These are phyloP conservation scores for Coleophoma crateriformis DNA, from an alignment of 2,329 filamentous ascomycete species.

Conservation along the genomic window DNA sequence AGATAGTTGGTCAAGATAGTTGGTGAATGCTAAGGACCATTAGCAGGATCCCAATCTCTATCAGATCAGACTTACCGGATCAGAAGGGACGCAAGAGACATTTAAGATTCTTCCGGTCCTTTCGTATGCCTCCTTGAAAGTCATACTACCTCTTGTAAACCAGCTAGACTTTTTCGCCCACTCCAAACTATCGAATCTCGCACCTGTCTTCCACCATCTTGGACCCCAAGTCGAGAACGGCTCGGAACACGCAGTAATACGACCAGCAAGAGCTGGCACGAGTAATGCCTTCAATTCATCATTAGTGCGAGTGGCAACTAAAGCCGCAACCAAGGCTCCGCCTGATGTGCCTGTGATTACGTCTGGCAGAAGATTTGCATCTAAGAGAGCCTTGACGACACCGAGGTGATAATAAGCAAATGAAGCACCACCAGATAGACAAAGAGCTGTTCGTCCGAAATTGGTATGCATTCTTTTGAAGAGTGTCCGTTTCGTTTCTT, in stretches of 20 bases:
- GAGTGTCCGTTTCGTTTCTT: constrained; percentile 70
- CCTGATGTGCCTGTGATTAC: constrained; percentile 97
- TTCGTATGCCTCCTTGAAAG: constrained; percentile 91
- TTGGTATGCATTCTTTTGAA: constrained; percentile 90
- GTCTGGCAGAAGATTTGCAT: constrained; percentile 78
- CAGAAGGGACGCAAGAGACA: constrained; percentile 90
- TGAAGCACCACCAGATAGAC: constrained; percentile 85
- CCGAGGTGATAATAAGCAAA: constrained; percentile 98
- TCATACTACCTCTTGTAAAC: constrained; percentile 89
- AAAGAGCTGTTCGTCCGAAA: constrained; percentile 87
- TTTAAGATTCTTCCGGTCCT: constrained; percentile 92
- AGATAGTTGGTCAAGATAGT: constrained; percentile 93
- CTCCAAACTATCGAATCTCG: constrained; percentile 87
- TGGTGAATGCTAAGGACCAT: constrained; percentile 56
- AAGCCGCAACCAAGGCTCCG: constrained; percentile 80
- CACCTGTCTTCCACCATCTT: constrained; percentile 89
- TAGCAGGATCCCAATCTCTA: constrained; percentile 3
- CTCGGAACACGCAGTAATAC: constrained; percentile 83
- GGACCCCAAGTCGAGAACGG: constrained; percentile 67
- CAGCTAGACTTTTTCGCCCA: constrained; percentile 83
- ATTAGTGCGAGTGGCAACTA: constrained; percentile 85
- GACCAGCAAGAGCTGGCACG: constrained; percentile 77
- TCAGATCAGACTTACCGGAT: constrained; percentile 46
- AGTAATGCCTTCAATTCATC: constrained; percentile 82
- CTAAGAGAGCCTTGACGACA: constrained; percentile 81